Conservation (phyloP, 768 basidiomycete genomes). For the Chiua virens region DNA sequence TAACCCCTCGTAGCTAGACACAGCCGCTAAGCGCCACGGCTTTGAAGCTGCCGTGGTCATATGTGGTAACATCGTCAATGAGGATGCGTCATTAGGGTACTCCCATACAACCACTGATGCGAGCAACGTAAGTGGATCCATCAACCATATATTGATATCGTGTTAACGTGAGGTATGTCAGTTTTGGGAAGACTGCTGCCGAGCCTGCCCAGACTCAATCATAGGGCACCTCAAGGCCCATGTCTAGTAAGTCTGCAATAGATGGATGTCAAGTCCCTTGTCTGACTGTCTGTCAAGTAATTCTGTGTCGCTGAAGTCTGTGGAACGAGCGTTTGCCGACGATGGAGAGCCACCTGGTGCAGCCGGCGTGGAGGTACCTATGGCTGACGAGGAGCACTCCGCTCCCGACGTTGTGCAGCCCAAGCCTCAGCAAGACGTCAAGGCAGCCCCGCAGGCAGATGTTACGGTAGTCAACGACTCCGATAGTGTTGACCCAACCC, state of each 20-base stretch:
- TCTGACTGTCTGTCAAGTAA: background rate
- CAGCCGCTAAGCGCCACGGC: background rate
- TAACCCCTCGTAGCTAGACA: background rate
- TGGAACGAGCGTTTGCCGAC: background rate
- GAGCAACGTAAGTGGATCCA: too few species aligned
- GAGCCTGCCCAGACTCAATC: background rate
- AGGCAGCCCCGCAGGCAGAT: too few species aligned
- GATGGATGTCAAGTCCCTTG: too few species aligned
- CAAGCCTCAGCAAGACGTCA: too few species aligned
- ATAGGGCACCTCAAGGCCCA: background rate
- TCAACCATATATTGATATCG: too few species aligned
- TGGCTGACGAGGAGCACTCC: too few species aligned
- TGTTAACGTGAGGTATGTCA: background rate
- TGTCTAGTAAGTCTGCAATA: constrained; percentile 2
- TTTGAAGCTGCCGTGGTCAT: background rate
- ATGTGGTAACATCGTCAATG: background rate
- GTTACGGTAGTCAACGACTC: too few species aligned
- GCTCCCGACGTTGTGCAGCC: too few species aligned
- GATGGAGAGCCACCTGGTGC: background rate
- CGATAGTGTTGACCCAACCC: too few species aligned
- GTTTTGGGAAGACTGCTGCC: background rate
- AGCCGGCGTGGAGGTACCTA: background rate
- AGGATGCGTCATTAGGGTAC: background rate
- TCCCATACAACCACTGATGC: background rate
- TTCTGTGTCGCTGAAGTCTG: background rate